phyloP scores from a whole-genome alignment of 176 grass and related monocot species.

The Oryza australiensis region DNA sequence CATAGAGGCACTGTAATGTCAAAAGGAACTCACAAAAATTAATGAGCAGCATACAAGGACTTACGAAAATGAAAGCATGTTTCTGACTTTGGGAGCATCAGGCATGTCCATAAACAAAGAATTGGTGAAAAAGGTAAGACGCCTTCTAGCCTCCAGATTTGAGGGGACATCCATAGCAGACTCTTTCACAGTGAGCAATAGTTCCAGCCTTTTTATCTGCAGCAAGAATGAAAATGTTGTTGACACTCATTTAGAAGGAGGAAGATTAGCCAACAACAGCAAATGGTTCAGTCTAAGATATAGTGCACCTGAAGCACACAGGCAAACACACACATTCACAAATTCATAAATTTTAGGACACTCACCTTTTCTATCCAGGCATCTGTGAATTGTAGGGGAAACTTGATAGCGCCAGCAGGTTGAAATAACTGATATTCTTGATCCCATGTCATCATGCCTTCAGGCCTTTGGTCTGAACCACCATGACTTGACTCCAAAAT shows the following conservation, averaged over 20 bases:
- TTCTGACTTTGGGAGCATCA: conserved; percentile 92
- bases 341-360: not conserved
- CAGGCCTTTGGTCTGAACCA: conserved; percentile 59
- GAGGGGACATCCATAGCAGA: conserved; percentile 97
- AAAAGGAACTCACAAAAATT: conserved; percentile 41
- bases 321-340: not conserved
- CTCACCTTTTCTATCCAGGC: conserved; percentile 87
- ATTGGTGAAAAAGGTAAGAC: conserved; percentile 93
- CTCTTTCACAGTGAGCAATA: conserved; percentile 88
- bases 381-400: conserved; percentile 66
- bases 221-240: conserved; percentile 13
- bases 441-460: conserved; percentile 48
- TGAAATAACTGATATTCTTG: conserved; percentile 72
- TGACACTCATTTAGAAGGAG: conserved; percentile 35
- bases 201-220: conserved; percentile 79
- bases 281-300: not conserved
- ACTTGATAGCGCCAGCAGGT: conserved; percentile 80
- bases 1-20: not conserved
- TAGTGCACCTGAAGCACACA: not conserved
- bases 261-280: not conserved
- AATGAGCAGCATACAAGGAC: conserved; percentile 36
- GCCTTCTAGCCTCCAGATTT: conserved; percentile 83
- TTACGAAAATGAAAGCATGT: conserved; percentile 97
- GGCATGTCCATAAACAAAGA: conserved; percentile 99
- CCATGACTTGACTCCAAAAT: conserved; percentile 71